Conservation (phyloP, 495 filamentous ascomycete species). For the Xylaria longipes region DNA sequence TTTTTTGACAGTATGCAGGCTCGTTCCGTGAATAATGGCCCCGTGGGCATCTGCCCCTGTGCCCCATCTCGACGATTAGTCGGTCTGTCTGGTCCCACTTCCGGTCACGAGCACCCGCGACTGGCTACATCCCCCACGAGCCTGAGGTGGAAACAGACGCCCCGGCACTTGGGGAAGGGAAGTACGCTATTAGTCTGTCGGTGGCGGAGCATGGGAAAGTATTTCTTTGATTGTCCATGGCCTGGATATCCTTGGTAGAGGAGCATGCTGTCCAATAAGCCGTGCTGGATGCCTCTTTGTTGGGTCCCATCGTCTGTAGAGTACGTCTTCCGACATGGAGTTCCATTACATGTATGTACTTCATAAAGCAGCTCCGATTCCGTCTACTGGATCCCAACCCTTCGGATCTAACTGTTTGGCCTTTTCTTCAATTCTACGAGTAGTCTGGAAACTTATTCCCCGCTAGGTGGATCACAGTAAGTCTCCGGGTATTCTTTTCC, state of each 20-base stretch:
- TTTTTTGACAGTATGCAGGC: slow-evolving; percentile 8
- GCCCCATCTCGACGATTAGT: slow-evolving; percentile 8
- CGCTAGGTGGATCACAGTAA: background rate
- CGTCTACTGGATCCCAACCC: background rate
- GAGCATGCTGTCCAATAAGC: background rate
- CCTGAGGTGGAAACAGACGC: background rate
- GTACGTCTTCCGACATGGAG: background rate
- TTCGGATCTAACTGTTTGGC: background rate
- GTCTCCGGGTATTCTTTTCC: slow-evolving; percentile 23
- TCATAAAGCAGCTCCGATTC: background rate
- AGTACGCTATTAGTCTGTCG: background rate
- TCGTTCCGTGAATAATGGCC: slow-evolving; percentile 1
- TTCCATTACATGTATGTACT: background rate
- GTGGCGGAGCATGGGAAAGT: background rate
- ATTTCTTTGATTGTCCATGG: background rate
- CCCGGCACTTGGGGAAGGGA: slow-evolving; percentile 1
- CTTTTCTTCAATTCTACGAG: background rate
- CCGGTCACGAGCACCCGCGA: slow-evolving; percentile 21
- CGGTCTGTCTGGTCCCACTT: slow-evolving; percentile 18
- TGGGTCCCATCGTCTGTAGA: background rate
- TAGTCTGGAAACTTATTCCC: background rate
- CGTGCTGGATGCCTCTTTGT: background rate
- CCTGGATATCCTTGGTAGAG: background rate
- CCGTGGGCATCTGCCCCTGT: slow-evolving; percentile 13
- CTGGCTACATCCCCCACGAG: slow-evolving; percentile 22